Evolutionary conservation across 352 stramenopile species (phyloP).

Genomic region (Globisporangium orthogonon): DNA sequence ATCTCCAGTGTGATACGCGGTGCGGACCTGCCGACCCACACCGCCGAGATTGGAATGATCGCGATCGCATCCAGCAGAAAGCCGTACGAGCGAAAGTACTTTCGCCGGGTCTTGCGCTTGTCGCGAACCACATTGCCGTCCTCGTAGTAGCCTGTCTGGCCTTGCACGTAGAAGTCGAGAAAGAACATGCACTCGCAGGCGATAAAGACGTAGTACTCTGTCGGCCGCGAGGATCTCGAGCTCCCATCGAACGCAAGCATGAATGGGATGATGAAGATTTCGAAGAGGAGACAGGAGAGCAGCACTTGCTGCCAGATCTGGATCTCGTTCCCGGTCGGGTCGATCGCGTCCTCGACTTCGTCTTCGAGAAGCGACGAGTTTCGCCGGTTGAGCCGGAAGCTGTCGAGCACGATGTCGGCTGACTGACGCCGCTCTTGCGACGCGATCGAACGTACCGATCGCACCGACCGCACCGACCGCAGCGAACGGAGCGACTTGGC

Average conservation of each 20-base stretch:
- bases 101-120: constrained; percentile 24
- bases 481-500: constrained; percentile 1
- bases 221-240: too few relatives aligned
- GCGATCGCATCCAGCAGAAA: too few relatives aligned
- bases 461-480: not conserved
- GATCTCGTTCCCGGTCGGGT: constrained; percentile 48
- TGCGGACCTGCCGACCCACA: too few relatives aligned
- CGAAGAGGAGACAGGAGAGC: constrained; percentile 43
- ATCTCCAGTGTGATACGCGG: constrained; percentile 40
- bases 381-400: constrained; percentile 5
- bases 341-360: constrained; percentile 44
- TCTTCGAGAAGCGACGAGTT: constrained; percentile 10
- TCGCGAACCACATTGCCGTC: constrained; percentile 42
- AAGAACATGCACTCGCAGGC: constrained; percentile 36
- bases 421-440: constrained; percentile 5
- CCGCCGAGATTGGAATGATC: constrained; percentile 26
- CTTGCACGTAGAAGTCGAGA: constrained; percentile 46
- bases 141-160: constrained; percentile 56
- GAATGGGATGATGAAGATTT: constrained; percentile 46
- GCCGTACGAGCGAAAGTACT: constrained; percentile 37
- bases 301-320: constrained; percentile 55
- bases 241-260: constrained; percentile 44
- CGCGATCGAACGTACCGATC: not conserved
- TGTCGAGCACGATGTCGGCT: constrained; percentile 7
- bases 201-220: too few relatives aligned